phyloP scores from a whole-genome alignment of 1,139 yeast species.

The Scheffersomyces illinoinensis region DNA sequence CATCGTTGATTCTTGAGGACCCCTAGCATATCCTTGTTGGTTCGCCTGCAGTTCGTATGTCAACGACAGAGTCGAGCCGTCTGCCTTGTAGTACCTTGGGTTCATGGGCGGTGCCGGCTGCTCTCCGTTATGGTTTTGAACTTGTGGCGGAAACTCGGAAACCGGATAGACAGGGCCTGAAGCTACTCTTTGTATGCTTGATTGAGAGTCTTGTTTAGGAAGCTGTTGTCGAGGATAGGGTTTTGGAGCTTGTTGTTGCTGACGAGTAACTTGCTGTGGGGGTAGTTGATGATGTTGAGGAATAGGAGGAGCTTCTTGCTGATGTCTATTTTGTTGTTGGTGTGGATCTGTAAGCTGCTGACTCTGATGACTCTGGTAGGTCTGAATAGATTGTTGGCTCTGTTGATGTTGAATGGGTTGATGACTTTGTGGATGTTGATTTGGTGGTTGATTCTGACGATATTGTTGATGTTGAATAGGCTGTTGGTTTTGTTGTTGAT shows the following conservation, averaged over 20 bases:
- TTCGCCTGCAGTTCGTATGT: not conserved
- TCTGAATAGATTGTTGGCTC: not conserved
- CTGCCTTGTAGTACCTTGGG: not conserved
- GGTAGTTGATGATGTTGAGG: not conserved
- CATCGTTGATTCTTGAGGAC: not conserved
- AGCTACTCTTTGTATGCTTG: not conserved
- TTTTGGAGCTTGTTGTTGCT: not conserved
- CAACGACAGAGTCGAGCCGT: not conserved
- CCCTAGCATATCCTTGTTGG: not conserved
- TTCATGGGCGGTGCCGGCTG: not conserved
- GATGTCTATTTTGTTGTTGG: conserved; percentile 6
- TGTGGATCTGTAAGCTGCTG: conserved; percentile 3
- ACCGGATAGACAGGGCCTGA: not conserved
- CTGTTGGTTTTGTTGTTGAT: conserved; percentile 7
- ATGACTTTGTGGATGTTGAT: not conserved
- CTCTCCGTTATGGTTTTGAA: not conserved
- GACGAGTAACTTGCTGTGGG: not conserved
- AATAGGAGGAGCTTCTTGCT: conserved; percentile 2
- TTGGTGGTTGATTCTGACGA: not conserved
- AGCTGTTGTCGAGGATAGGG: not conserved
- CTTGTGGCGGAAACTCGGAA: not conserved
- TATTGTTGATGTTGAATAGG: conserved; percentile 2
- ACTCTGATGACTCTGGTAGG: conserved; percentile 1
- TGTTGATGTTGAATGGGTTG: not conserved
- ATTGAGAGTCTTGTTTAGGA: not conserved